A percentile compares a stretch with the other conserved stretches of the same genome.
phyloP scores from a whole-genome alignment of 805 yeast species.

The Yarrowia sp. region DNA sequence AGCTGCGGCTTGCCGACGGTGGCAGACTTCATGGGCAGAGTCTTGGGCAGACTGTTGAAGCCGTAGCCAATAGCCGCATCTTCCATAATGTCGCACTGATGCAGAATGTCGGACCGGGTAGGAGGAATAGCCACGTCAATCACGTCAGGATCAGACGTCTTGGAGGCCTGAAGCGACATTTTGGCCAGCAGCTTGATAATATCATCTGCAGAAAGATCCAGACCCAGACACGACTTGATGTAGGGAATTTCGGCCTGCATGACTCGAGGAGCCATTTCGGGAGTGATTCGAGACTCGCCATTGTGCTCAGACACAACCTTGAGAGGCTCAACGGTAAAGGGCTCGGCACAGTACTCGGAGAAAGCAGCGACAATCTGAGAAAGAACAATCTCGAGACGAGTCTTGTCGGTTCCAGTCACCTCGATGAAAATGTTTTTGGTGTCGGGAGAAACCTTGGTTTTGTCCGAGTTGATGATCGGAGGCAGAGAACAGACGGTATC shows the following conservation, averaged over 20 bases:
- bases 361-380: conserved; percentile 95
- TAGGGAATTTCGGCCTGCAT: conserved; percentile 74
- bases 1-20: conserved; percentile 84
- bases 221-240: conserved; percentile 91
- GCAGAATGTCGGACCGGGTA: conserved; percentile 93
- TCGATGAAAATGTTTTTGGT: conserved; percentile 90
- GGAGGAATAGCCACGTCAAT: conserved; percentile 76
- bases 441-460: conserved; percentile 77
- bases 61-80: conserved; percentile 98
- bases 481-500: conserved; percentile 87
- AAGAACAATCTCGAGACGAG: conserved; percentile 90
- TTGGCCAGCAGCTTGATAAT: conserved; percentile 65
- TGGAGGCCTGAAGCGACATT: conserved; percentile 73
- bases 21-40: conserved; percentile 74
- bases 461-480: conserved; percentile 92
- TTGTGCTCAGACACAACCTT: conserved; percentile 80
- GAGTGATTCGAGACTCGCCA: conserved; percentile 68
- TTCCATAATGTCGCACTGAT: conserved; percentile 97
- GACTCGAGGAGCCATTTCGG: conserved; percentile 63
- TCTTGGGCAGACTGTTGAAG: conserved; percentile 78
- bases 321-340: conserved; percentile 88
- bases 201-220: conserved; percentile 63
- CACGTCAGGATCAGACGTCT: conserved; percentile 46
- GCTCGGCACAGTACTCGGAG: conserved; percentile 74
- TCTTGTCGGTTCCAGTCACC: conserved; percentile 89